Evolutionary conservation across 148 eudicot genomes (phyloP).

Genomic region (Dysphania ambrosioides): DNA sequence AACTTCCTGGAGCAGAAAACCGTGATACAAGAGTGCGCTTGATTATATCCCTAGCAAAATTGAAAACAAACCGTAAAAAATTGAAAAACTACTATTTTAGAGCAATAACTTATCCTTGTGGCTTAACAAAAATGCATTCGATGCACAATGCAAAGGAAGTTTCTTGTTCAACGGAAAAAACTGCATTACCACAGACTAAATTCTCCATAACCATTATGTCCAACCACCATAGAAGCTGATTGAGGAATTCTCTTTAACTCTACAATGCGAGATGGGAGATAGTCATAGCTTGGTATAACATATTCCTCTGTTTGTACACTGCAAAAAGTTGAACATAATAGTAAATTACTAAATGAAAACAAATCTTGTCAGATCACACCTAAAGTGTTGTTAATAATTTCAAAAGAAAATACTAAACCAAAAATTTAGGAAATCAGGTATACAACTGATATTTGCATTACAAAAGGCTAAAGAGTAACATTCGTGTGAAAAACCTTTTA

Average conservation of each 20-base stretch:
- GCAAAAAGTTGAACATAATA: conserved; percentile 27
- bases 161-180: conserved; percentile 3
- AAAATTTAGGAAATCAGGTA: too few species aligned
- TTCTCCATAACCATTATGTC: conserved; percentile 89
- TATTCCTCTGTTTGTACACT: conserved; percentile 53
- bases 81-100: neutral
- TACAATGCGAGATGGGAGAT: conserved; percentile 53
- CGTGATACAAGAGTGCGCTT: conserved; percentile 54
- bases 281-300: conserved; percentile 62
- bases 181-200: conserved; percentile 77
- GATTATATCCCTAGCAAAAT: conserved; percentile 60
- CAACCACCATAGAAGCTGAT: conserved; percentile 50
- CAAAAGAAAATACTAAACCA: neutral
- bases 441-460: neutral
- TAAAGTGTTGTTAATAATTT: neutral
- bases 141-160: neutral
- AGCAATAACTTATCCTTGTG: neutral
- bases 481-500: neutral
- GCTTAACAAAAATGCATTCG: neutral
- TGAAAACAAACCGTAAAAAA: conserved; percentile 4
- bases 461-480: neutral
- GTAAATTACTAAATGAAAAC: neutral
- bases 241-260: conserved; percentile 80
- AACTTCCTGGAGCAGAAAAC: conserved; percentile 68
- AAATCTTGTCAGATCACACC: neutral